These are phyloP conservation scores for Lactarius psammicola DNA, from an alignment of 768 basidiomycete genomes.

Conservation along the genomic window DNA sequence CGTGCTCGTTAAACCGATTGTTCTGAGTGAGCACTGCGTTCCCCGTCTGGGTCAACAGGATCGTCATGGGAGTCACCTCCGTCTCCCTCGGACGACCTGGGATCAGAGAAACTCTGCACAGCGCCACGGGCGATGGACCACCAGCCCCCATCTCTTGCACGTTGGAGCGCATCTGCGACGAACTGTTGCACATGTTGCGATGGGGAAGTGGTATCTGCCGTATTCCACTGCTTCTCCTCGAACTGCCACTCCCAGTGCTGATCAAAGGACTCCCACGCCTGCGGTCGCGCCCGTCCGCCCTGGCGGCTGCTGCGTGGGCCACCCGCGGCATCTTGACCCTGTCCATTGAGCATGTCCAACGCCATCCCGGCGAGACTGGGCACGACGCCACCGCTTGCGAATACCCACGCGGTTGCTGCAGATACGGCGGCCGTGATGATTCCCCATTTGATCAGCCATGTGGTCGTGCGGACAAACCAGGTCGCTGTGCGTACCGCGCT, in stretches of 20 bases:
- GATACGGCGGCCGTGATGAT: constrained; percentile 52
- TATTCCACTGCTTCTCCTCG: constrained; percentile 30
- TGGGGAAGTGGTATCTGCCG: constrained; percentile 32
- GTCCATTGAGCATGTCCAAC: constrained; percentile 33
- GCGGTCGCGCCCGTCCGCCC: constrained; percentile 37
- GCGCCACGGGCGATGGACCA: constrained; percentile 20
- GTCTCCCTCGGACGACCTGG: not conserved
- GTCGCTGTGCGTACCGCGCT: constrained; percentile 77
- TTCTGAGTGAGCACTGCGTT: not conserved
- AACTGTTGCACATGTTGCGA: constrained; percentile 45
- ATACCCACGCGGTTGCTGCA: constrained; percentile 55
- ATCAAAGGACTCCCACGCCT: constrained; percentile 67
- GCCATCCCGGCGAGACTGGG: constrained; percentile 44
- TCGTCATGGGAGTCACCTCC: not conserved
- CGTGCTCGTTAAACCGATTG: not conserved
- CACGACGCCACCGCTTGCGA: constrained; percentile 40
- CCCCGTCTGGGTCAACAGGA: not conserved
- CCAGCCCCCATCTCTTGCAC: constrained; percentile 20
- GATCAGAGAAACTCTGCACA: constrained; percentile 5
- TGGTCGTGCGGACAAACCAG: constrained; percentile 63
- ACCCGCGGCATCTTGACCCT: not conserved
- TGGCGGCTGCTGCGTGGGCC: constrained; percentile 27
- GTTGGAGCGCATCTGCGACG: constrained; percentile 44
- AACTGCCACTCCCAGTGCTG: constrained; percentile 61
- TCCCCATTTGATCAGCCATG: constrained; percentile 81